Evolutionary conservation across 345 rosid genomes (phyloP).

Genomic region (Hibiscus tridactylites): DNA sequence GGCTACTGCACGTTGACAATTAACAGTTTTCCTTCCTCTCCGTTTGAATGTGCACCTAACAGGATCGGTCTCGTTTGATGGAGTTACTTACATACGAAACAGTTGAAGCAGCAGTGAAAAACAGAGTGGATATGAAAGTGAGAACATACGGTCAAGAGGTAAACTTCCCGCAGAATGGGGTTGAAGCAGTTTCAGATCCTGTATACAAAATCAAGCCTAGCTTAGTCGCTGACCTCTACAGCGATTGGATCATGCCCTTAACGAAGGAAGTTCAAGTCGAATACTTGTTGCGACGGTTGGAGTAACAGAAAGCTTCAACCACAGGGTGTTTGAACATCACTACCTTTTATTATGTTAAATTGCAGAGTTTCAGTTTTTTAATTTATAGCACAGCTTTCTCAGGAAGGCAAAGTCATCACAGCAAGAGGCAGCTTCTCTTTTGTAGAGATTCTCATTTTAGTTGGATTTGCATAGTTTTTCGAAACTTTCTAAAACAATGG

Average conservation of each 20-base stretch:
- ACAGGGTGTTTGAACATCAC: neutral
- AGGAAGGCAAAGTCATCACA: too few species aligned
- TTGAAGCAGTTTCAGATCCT: slow-evolving; percentile 17
- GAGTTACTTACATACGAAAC: slow-evolving; percentile 34
- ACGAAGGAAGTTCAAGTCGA: slow-evolving; percentile 64
- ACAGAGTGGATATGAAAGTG: slow-evolving; percentile 54
- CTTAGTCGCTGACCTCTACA: slow-evolving; percentile 44
- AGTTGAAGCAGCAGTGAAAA: slow-evolving; percentile 46
- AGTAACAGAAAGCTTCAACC: slow-evolving; percentile 12
- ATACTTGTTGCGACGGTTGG: slow-evolving; percentile 55
- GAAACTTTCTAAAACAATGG: neutral
- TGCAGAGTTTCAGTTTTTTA: neutral
- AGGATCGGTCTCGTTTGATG: slow-evolving; percentile 48
- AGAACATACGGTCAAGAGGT: slow-evolving; percentile 40
- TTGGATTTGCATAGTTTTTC: neutral
- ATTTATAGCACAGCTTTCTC: neutral
- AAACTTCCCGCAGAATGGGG: slow-evolving; percentile 2
- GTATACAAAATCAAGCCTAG: slow-evolving; percentile 47
- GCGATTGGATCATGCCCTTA: slow-evolving; percentile 64
- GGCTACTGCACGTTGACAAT: neutral
- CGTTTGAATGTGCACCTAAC: slow-evolving; percentile 4
- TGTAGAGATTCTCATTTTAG: neutral
- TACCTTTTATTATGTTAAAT: neutral
- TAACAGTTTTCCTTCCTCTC: neutral
- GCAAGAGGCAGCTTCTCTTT: neutral